Conservation (phyloP, 257 asterid genomes). For the Solanum lycopersicoides region DNA sequence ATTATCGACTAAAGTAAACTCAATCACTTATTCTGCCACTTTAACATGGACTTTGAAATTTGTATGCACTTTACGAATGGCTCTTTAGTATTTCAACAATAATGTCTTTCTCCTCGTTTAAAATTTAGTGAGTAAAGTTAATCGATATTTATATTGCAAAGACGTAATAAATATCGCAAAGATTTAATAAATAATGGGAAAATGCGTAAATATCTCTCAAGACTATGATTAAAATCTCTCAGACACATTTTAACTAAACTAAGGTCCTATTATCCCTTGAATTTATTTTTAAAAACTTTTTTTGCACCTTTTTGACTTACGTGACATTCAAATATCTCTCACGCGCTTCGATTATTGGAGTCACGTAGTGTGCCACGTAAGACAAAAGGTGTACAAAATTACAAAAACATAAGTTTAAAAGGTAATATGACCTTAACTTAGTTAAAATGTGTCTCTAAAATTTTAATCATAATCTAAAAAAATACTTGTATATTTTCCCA, state of each 20-base stretch:
- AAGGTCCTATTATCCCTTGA: accelerated
- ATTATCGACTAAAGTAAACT: neutral
- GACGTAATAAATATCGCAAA: accelerated
- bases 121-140: neutral
- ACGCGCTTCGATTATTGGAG: accelerated
- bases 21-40: neutral
- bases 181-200: too few relatives aligned
- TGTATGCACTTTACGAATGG: neutral
- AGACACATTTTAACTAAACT: accelerated
- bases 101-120: neutral
- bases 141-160: neutral
- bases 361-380: too few relatives aligned
- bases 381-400: too few relatives aligned
- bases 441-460: too few relatives aligned
- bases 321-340: too few relatives aligned
- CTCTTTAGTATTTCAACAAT: neutral
- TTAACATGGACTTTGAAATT: neutral
- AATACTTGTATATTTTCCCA: too few relatives aligned
- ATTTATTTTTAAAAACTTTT: too few relatives aligned
- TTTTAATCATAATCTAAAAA: accelerated
- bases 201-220: accelerated
- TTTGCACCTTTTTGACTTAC: too few relatives aligned
- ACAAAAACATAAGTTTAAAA: too few relatives aligned
- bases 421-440: accelerated
- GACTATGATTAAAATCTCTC: accelerated